Conservation (phyloP, 2,329 filamentous ascomycete species). For the Arthrobotrys sphaeroides region DNA sequence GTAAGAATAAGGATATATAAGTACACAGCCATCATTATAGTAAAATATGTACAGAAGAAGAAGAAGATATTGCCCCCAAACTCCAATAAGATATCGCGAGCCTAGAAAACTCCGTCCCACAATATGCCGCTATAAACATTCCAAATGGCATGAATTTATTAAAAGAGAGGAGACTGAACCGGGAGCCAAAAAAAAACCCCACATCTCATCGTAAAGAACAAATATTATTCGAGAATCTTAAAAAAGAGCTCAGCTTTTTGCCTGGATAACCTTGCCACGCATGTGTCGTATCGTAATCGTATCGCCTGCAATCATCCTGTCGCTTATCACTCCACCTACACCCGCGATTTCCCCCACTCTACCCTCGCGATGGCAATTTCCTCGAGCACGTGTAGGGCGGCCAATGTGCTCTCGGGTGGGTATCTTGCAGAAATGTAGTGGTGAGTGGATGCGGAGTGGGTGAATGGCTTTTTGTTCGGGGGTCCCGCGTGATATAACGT, state of each 20-base stretch:
- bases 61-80: not conserved
- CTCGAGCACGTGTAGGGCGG: constrained; percentile 51
- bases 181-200: not conserved
- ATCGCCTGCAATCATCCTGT: constrained; percentile 4
- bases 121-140: constrained; percentile 17
- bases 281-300: constrained; percentile 10
- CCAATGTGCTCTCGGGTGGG: constrained; percentile 52
- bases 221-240: not conserved
- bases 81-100: not conserved
- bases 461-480: constrained; percentile 54
- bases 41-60: constrained; percentile 15
- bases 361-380: constrained; percentile 52
- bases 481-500: constrained; percentile 43
- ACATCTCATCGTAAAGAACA: not conserved
- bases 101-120: constrained; percentile 19
- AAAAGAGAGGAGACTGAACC: not conserved
- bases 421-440: constrained; percentile 56
- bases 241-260: not conserved
- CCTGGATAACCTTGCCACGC: constrained; percentile 1
- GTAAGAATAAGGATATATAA: constrained; percentile 21
- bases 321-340: constrained; percentile 28
- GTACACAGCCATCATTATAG: constrained; percentile 15
- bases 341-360: constrained; percentile 48
- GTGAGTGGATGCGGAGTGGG: constrained; percentile 55
- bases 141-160: constrained; percentile 16